Conservation (phyloP, 345 rosid species). For the Gossypium stocksii region DNA sequence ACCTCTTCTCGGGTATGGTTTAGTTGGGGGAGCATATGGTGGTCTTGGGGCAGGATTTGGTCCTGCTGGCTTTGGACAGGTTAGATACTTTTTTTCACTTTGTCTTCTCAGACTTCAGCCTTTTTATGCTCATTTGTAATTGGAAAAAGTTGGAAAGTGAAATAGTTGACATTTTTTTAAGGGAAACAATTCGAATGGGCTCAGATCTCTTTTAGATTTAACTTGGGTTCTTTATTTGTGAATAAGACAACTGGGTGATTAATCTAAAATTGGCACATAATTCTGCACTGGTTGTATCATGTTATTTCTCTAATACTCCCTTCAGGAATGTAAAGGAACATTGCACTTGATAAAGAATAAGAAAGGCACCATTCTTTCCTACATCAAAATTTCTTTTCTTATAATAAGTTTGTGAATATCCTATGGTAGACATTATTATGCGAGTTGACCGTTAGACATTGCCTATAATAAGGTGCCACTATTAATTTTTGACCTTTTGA, state of each 20-base stretch:
- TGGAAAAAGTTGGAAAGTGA: constrained; percentile 21
- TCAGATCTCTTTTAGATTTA: not conserved
- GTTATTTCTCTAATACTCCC: not conserved
- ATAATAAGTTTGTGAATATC: not conserved
- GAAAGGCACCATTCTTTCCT: not conserved
- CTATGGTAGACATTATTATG: not conserved
- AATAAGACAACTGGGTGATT: not conserved
- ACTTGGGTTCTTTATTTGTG: not conserved
- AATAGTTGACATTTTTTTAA: not conserved
- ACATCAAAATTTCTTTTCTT: not conserved
- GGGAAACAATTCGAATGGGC: not conserved
- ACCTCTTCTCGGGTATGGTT: constrained; percentile 62
- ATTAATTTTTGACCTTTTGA: not conserved
- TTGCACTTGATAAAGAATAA: not conserved
- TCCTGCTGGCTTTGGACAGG: constrained; percentile 72
- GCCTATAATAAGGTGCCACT: not conserved
- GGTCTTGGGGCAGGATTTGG: constrained; percentile 63
- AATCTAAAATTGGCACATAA: not conserved
- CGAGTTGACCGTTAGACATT: not conserved
- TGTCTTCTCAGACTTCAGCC: too few species aligned
- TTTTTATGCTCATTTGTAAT: not conserved
- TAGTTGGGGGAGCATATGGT: constrained; percentile 60
- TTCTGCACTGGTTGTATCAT: not conserved
- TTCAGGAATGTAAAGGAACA: not conserved
- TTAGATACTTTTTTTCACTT: constrained; percentile 23